A percentile compares a stretch with the other conserved stretches of the same genome.
Conservation (phyloP, 352 stramenopile genomes). For the Peronospora belbahrii region DNA sequence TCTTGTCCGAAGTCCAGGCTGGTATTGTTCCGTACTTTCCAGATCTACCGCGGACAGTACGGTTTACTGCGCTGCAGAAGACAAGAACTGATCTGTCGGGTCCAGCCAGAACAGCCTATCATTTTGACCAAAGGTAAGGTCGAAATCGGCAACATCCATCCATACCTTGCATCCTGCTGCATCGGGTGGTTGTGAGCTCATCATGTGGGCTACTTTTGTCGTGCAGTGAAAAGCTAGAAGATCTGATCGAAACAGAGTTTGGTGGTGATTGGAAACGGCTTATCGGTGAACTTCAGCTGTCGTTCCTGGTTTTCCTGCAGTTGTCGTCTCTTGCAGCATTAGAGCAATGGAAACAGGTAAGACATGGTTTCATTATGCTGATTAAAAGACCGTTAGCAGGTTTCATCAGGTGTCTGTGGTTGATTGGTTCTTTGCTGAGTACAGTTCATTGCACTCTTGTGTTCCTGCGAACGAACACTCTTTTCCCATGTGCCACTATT, state of each 20-base stretch:
- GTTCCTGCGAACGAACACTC: constrained; percentile 51
- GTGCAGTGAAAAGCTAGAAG: constrained; percentile 40
- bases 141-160: background rate
- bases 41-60: constrained; percentile 62
- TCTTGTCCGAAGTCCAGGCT: constrained; percentile 9
- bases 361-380: background rate
- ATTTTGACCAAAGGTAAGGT: constrained; percentile 68
- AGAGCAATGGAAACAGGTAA: constrained; percentile 90
- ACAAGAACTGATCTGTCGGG: constrained; percentile 30
- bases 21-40: constrained; percentile 61
- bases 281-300: constrained; percentile 90
- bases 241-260: constrained; percentile 35
- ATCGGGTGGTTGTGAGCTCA: background rate
- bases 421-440: background rate
- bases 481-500: constrained; percentile 38
- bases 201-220: background rate
- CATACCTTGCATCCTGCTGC: background rate
- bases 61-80: constrained; percentile 54
- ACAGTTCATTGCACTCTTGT: constrained; percentile 55
- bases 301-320: constrained; percentile 90
- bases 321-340: constrained; percentile 89
- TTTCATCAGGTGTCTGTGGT: background rate
- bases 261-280: constrained; percentile 62
- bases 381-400: background rate
- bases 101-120: constrained; percentile 57